Evolutionary conservation across 2,329 filamentous ascomycete species (phyloP).

Genomic region (Pseudogymnoascus sp.): DNA sequence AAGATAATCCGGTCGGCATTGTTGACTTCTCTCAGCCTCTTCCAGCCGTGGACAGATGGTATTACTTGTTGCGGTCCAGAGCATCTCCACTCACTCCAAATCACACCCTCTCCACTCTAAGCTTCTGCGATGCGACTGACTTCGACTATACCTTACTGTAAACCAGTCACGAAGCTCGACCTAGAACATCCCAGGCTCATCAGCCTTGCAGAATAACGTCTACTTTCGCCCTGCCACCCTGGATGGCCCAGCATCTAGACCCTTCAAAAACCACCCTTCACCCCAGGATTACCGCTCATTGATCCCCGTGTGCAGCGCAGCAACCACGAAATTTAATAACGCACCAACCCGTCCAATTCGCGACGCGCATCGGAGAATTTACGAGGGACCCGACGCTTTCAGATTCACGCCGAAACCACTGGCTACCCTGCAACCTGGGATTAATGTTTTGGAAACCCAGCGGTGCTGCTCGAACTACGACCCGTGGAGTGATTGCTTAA

Average conservation of each 20-base stretch:
- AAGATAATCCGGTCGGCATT: conserved; percentile 1
- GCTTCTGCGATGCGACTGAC: conserved; percentile 1
- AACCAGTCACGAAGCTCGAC: background rate
- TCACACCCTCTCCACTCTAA: conserved; percentile 1
- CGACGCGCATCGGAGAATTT: background rate
- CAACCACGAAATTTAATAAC: conserved; percentile 2
- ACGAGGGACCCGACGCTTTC: background rate
- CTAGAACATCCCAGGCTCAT: conserved; percentile 1
- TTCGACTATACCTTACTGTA: conserved; percentile 1
- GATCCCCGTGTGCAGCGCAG: background rate
- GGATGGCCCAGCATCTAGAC: conserved; percentile 7
- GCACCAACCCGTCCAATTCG: background rate
- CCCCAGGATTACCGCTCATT: background rate
- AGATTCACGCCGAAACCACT: background rate
- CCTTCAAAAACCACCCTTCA: background rate
- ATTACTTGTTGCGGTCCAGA: background rate
- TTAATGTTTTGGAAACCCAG: conserved; percentile 6
- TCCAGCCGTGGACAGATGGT: conserved; percentile 3
- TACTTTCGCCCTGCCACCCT: background rate
- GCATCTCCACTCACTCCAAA: background rate
- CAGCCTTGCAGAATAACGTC: background rate
- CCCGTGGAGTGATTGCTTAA: conserved; percentile 3
- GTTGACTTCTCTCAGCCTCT: conserved; percentile 7
- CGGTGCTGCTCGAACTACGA: background rate
- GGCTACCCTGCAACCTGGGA: conserved; percentile 1